Evolutionary conservation across 2,329 filamentous ascomycete species (phyloP), one percentile per base, ranked within the genome.

Genomic region (Capronia americana): DNA sequence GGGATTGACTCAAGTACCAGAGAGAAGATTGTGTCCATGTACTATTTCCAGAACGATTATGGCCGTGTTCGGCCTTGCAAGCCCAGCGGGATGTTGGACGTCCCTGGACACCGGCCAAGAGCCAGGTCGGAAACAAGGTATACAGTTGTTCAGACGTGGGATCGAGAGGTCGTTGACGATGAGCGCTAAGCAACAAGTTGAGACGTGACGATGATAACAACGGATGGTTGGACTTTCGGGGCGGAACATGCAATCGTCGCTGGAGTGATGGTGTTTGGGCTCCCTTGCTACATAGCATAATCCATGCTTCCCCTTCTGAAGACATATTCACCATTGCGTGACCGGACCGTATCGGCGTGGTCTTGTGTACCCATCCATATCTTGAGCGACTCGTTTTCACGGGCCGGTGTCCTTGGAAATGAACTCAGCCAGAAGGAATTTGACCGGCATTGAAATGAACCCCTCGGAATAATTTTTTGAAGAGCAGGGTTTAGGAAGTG

Each of bases 391-490:
- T 34, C 32, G 10, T 34, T 12, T 11, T 34, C 10, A 12, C 11
- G 32, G 32, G 32, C 32, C 10, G 1, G 32, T 12, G 32, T 34
- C 32, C 32, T 12, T 34, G 20, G 20, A 51, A 51, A 17, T 8
- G 48, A 51, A 28, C 48, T 23, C 20, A 51, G 12, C 20, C 1
- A 26, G 48, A 23, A 28, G 48, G n/a, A 12, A 26, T 23, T 24
- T 51, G 48, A 51, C 48, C 48, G 26, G 48, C 48, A 51, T 51
- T 51, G 48, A 51, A 50, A 51, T 51, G 23, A 51, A 26, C 10
- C 20, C 14, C 8, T 26, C 10, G 48, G 14, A 20, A 44, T 23
- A 24, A 26, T 4, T 51, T 20, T 17, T 51, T 10, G 28, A 55
- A 30, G 23, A 55, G 11, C 53, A 20, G n/a, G 28, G 26, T 55